These are phyloP conservation scores for peach (Prunus persica) DNA, from an alignment of 306 rosid species.

Conservation along the genomic window Prunus_persica_NCBIv2 NC_034009.1:33815001-33815500, in stretches of 20 bases:
- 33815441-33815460: slow-evolving; percentile 60
- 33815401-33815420: slow-evolving; percentile 84
- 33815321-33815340: slow-evolving; percentile 90
- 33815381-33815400: slow-evolving; percentile 76
- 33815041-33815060: slow-evolving; percentile 66
- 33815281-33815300: slow-evolving; percentile 88
- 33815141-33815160: slow-evolving; percentile 77
- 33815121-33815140: slow-evolving; percentile 86
- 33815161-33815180: slow-evolving; percentile 79
- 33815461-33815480: slow-evolving; percentile 59
- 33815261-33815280: slow-evolving; percentile 93
- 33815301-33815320: slow-evolving; percentile 74
- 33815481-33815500: slow-evolving; percentile 77
- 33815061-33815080: slow-evolving; percentile 68
- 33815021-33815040: slow-evolving; percentile 74
- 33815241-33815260: slow-evolving; percentile 87
- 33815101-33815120: slow-evolving; percentile 84
- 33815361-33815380: slow-evolving; percentile 92
- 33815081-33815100: slow-evolving; percentile 82
- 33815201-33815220: slow-evolving; percentile 90
- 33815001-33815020: slow-evolving; percentile 55
- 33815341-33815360: slow-evolving; percentile 80
- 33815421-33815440: slow-evolving; percentile 96
- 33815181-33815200: slow-evolving; percentile 88
- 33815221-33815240: slow-evolving; percentile 75